Conservation (phyloP, 1,284 basidiomycete genomes). For the Puccinia hordei region DNA sequence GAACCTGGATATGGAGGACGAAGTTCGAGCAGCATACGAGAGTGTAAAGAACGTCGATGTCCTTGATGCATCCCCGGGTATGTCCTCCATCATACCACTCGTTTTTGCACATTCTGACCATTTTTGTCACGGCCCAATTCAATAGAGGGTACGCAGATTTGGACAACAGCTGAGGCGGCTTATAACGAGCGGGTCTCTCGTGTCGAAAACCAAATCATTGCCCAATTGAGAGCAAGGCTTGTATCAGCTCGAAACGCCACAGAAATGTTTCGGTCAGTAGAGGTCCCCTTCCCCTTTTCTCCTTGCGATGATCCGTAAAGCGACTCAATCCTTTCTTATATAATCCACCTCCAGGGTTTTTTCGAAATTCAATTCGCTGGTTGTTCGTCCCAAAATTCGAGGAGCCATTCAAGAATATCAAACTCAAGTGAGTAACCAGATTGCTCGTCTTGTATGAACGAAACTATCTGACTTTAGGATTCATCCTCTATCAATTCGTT, state of each 20-base stretch:
- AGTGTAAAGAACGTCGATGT: constrained; percentile 94
- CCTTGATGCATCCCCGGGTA: constrained; percentile 83
- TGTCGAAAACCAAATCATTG: constrained; percentile 98
- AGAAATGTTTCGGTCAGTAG: constrained; percentile 78
- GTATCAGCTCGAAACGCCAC: constrained; percentile 96
- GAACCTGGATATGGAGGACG: constrained; percentile 88
- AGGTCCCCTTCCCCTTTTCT: not conserved
- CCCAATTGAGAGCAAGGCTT: constrained; percentile 81
- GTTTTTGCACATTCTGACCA: not conserved
- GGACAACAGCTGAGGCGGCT: constrained; percentile 92
- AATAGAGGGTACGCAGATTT: constrained; percentile 93
- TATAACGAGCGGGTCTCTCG: constrained; percentile 97
- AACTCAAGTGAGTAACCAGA: constrained; percentile 64
- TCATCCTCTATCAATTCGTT: not conserved
- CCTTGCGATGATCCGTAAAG: not conserved
- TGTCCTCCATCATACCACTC: constrained; percentile 55
- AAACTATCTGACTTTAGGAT: not conserved
- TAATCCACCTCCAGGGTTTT: constrained; percentile 70
- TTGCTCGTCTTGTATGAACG: no score
- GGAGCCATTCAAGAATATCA: constrained; percentile 67
- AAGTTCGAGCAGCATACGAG: constrained; percentile 92
- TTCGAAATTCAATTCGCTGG: constrained; percentile 95
- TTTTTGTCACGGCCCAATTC: not conserved
- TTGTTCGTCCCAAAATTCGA: constrained; percentile 91
- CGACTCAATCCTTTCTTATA: not conserved